These are phyloP conservation scores for Brassica rapa DNA, from an alignment of 345 rosid genomes.

Conservation along the genomic window DNA sequence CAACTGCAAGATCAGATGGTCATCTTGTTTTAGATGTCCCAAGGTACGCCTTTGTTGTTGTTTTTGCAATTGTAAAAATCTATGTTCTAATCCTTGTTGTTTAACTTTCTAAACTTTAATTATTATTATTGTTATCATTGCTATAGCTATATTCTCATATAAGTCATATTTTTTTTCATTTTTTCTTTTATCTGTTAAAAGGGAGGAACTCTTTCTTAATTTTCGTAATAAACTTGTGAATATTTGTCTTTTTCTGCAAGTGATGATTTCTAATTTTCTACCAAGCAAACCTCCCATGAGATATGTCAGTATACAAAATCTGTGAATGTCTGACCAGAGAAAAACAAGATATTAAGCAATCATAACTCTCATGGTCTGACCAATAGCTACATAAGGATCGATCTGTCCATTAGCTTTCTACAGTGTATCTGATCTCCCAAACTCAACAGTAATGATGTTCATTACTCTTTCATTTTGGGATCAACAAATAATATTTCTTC, in stretches of 20 bases:
- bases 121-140: not conserved
- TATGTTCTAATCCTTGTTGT: constrained; percentile 60
- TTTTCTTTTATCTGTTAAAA: not conserved
- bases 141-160: constrained; percentile 23
- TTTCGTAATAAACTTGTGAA: constrained; percentile 40
- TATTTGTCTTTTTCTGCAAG: constrained; percentile 21
- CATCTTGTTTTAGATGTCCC: constrained; percentile 55
- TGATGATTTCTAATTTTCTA: constrained; percentile 2
- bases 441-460: not conserved
- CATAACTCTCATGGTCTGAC: not conserved
- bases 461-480: not conserved
- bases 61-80: constrained; percentile 48
- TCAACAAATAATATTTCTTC: not conserved
- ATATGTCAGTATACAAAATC: not conserved
- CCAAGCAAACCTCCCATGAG: not conserved
- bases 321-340: not conserved
- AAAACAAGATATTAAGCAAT: constrained; percentile 2
- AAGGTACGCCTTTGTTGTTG: constrained; percentile 51
- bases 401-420: not conserved
- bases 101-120: constrained; percentile 45
- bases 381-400: not conserved
- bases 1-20: constrained; percentile 41
- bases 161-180: not conserved
- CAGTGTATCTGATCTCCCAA: not conserved
- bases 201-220: not conserved